Evolutionary conservation across 2,329 filamentous ascomycete genomes (phyloP).

Genomic region (Chaetomium strumarium): DNA sequence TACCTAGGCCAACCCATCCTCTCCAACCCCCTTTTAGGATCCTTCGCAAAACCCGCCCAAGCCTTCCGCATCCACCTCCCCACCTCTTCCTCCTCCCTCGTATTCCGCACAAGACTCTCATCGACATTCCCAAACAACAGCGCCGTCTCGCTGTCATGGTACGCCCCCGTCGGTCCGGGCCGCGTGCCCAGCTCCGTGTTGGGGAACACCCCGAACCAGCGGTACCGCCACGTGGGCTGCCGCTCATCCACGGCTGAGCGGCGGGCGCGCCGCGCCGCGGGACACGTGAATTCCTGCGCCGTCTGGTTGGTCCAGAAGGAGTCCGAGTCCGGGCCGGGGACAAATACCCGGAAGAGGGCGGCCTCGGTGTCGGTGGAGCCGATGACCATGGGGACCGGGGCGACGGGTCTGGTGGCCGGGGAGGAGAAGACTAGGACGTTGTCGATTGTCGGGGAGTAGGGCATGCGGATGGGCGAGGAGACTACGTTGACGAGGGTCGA

Average conservation of each 20-base stretch:
- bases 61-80: slow-evolving; percentile 33
- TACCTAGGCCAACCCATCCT: background rate
- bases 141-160: slow-evolving; percentile 29
- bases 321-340: background rate
- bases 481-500: slow-evolving; percentile 20
- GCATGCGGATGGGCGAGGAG: slow-evolving; percentile 13
- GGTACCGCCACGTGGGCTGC: slow-evolving; percentile 34
- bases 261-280: slow-evolving; percentile 26
- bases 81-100: slow-evolving; percentile 27
- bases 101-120: slow-evolving; percentile 16
- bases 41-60: slow-evolving; percentile 36
- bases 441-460: slow-evolving; percentile 40
- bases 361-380: slow-evolving; percentile 15
- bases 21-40: slow-evolving; percentile 24
- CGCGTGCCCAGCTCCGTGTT: slow-evolving; percentile 27
- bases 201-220: slow-evolving; percentile 34
- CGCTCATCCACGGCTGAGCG: slow-evolving; percentile 18
- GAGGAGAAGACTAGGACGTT: slow-evolving; percentile 11
- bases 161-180: slow-evolving; percentile 31
- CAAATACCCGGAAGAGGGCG: slow-evolving; percentile 15
- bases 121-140: slow-evolving; percentile 15
- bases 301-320: background rate
- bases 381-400: slow-evolving; percentile 13
- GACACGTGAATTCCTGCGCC: slow-evolving; percentile 29
- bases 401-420: background rate